Conservation (phyloP, 2,329 filamentous ascomycete species). For the Didymella segeticola region DNA sequence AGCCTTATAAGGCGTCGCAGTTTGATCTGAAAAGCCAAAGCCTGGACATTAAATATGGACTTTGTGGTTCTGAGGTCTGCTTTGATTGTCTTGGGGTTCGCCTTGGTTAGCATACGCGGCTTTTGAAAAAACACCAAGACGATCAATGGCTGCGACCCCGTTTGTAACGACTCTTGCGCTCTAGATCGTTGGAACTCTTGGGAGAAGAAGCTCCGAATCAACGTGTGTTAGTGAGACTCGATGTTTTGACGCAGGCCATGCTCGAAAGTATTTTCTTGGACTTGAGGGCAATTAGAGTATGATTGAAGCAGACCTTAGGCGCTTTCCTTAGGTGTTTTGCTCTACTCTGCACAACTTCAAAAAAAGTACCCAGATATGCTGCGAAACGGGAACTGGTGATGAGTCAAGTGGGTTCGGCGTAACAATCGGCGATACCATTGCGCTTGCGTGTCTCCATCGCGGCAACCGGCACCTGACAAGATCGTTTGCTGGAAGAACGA, state of each 20-base stretch:
- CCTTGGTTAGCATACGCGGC: conserved; percentile 28
- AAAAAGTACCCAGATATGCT: not conserved
- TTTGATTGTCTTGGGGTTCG: conserved; percentile 35
- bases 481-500: not conserved
- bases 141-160: conserved; percentile 38
- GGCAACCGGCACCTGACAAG: not conserved
- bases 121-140: conserved; percentile 43
- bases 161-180: conserved; percentile 48
- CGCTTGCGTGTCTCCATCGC: not conserved
- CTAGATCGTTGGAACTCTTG: conserved; percentile 54
- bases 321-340: conserved; percentile 17
- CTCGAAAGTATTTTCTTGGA: conserved; percentile 25
- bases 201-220: conserved; percentile 41
- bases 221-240: conserved; percentile 45
- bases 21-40: conserved; percentile 41
- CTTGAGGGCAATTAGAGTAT: conserved; percentile 24
- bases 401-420: conserved; percentile 21
- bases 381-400: conserved; percentile 23
- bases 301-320: not conserved
- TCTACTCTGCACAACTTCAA: conserved; percentile 11
- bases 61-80: too few species aligned
- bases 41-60: too few species aligned
- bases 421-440: conserved; percentile 9
- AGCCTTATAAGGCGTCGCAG: conserved; percentile 41
- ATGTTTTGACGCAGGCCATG: conserved; percentile 50